Evolutionary conservation across 768 basidiomycete species (phyloP).

Genomic region (Leccinellum luteum): DNA sequence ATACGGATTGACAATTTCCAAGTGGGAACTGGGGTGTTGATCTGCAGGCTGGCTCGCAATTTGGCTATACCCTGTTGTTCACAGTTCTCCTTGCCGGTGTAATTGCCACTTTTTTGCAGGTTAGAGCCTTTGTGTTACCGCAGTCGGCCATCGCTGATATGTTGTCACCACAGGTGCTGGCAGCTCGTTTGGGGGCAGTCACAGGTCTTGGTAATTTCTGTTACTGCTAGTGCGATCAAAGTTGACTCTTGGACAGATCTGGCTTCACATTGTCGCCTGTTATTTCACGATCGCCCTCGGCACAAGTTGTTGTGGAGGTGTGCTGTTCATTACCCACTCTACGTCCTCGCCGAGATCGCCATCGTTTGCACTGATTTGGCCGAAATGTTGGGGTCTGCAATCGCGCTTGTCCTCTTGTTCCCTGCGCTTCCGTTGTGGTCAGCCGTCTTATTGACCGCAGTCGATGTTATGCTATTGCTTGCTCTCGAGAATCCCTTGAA

Average conservation of each 20-base stretch:
- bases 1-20: neutral
- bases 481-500: slow-evolving; percentile 68
- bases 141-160: neutral
- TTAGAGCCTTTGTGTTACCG: neutral
- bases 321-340: slow-evolving; percentile 63
- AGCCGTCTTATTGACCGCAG: slow-evolving; percentile 63
- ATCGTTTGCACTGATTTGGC: slow-evolving; percentile 79
- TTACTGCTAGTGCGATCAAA: neutral
- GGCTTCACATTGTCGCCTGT: slow-evolving; percentile 61
- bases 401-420: slow-evolving; percentile 74
- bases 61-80: slow-evolving; percentile 85
- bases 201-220: slow-evolving; percentile 65
- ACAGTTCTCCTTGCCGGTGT: slow-evolving; percentile 80
- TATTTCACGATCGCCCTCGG: slow-evolving; percentile 62
- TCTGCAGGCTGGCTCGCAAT: slow-evolving; percentile 80
- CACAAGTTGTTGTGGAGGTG: slow-evolving; percentile 56
- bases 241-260: slow-evolving; percentile 42
- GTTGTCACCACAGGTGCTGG: slow-evolving; percentile 52
- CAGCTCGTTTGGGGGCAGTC: slow-evolving; percentile 78
- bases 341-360: slow-evolving; percentile 62
- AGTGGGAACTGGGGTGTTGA: slow-evolving; percentile 92
- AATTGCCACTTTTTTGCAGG: slow-evolving; percentile 83
- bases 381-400: slow-evolving; percentile 79
- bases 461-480: slow-evolving; percentile 70
- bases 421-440: slow-evolving; percentile 68